Conservation (phyloP, 1,139 yeast genomes). For the Blastobotrys proliferans region DNA sequence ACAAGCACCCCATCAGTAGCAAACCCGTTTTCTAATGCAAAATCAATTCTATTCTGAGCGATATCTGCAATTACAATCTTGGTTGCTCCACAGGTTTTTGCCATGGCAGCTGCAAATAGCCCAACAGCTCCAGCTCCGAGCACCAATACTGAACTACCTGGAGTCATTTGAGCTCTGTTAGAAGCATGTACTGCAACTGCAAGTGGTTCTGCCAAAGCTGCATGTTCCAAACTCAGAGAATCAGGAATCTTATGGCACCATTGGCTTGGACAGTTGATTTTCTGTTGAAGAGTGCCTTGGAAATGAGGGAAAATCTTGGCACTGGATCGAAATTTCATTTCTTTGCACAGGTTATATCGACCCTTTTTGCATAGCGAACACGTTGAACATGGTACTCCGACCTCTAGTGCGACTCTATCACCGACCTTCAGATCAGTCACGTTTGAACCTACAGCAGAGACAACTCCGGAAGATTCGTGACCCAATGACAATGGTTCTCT, state of each 20-base stretch:
- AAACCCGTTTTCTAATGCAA: slow-evolving; percentile 21
- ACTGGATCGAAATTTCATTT: slow-evolving; percentile 84
- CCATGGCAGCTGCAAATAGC: slow-evolving; percentile 68
- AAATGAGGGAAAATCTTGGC: slow-evolving; percentile 55
- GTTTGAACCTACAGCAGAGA: slow-evolving; percentile 58
- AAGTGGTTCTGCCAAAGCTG: slow-evolving; percentile 85
- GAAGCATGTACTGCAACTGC: slow-evolving; percentile 84
- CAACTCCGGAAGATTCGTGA: slow-evolving; percentile 69
- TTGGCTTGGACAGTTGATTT: slow-evolving; percentile 73
- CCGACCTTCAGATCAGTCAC: slow-evolving; percentile 44
- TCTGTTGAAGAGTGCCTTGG: slow-evolving; percentile 69
- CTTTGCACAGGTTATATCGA: slow-evolving; percentile 72
- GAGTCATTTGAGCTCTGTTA: slow-evolving; percentile 56
- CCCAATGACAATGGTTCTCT: slow-evolving; percentile 44
- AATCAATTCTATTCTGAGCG: slow-evolving; percentile 20
- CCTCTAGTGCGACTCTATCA: slow-evolving; percentile 60
- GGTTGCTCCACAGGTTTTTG: slow-evolving; percentile 74
- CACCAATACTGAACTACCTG: slow-evolving; percentile 73
- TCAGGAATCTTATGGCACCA: slow-evolving; percentile 78
- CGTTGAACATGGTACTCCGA: slow-evolving; percentile 76
- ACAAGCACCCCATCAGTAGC: slow-evolving; percentile 31
- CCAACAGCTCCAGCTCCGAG: slow-evolving; percentile 97
- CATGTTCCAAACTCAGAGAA: slow-evolving; percentile 70
- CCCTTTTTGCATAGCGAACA: slow-evolving; percentile 74
- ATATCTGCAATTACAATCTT: slow-evolving; percentile 57